Evolutionary conservation across 116 monocot genomes (phyloP).

Genomic region (Iris pallida): DNA sequence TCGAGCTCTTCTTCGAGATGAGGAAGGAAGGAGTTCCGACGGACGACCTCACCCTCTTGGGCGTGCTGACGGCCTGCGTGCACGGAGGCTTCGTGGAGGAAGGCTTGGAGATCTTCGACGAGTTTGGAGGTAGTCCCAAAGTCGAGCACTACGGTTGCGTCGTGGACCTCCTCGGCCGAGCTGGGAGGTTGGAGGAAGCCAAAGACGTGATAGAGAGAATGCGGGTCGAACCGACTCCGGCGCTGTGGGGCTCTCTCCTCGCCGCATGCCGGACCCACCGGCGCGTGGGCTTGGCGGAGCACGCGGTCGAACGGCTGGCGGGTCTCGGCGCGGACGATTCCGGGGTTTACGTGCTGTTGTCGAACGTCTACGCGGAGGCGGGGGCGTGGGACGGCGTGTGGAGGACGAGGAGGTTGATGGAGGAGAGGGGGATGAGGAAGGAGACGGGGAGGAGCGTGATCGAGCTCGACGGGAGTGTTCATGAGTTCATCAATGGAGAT

Average conservation of each 20-base stretch:
- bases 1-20: slow-evolving; percentile 27
- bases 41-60: slow-evolving; percentile 47
- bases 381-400: slow-evolving; percentile 48
- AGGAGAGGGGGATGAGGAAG: slow-evolving; percentile 39
- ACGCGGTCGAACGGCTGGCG: slow-evolving; percentile 15
- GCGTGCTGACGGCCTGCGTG: slow-evolving; percentile 29
- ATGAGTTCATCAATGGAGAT: slow-evolving; percentile 49
- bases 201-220: slow-evolving; percentile 25
- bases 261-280: slow-evolving; percentile 38
- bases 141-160: slow-evolving; percentile 52
- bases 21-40: slow-evolving; percentile 19
- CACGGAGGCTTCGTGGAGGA: slow-evolving; percentile 35
- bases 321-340: slow-evolving; percentile 34
- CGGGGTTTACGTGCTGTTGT: slow-evolving; percentile 48
- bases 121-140: slow-evolving; percentile 24
- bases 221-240: slow-evolving; percentile 22
- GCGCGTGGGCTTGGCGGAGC: slow-evolving; percentile 31
- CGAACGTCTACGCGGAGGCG: slow-evolving; percentile 52
- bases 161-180: slow-evolving; percentile 51
- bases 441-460: slow-evolving; percentile 42
- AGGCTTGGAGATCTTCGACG: slow-evolving; percentile 31
- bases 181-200: slow-evolving; percentile 34
- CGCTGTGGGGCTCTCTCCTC: slow-evolving; percentile 46
- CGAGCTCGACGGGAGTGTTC: slow-evolving; percentile 38
- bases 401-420: slow-evolving; percentile 41